Conservation (phyloP, 371 early-diverging fungal genomes). For the Apophysomyces sp. region DNA sequence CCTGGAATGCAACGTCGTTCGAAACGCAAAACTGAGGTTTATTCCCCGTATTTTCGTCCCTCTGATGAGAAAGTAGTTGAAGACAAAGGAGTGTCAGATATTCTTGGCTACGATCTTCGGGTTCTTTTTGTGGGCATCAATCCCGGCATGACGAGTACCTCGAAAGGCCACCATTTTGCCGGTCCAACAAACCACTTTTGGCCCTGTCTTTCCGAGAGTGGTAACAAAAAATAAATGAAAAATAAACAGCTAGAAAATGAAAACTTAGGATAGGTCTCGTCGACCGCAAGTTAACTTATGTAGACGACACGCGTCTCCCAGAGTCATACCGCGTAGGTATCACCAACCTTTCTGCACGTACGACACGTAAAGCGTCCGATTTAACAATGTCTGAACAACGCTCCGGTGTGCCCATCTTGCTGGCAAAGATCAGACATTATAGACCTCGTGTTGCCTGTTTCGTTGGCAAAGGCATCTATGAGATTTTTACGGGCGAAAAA, state of each 20-base stretch:
- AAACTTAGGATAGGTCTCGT: constrained; percentile 27
- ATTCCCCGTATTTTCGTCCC: background rate
- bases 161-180: constrained; percentile 70
- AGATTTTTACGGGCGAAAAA: constrained; percentile 52
- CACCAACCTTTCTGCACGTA: constrained; percentile 66
- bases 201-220: constrained; percentile 68
- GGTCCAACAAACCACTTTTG: constrained; percentile 77
- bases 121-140: constrained; percentile 81
- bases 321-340: constrained; percentile 57
- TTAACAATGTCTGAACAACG: constrained; percentile 59
- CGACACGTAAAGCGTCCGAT: constrained; percentile 58
- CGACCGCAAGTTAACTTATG: constrained; percentile 31
- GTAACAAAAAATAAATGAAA: constrained; percentile 9
- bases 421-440: constrained; percentile 57
- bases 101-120: constrained; percentile 61
- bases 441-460: constrained; percentile 71
- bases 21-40: background rate
- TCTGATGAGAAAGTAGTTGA: background rate
- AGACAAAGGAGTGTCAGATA: constrained; percentile 50
- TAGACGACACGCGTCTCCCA: constrained; percentile 57
- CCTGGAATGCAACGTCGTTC: background rate
- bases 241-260: background rate
- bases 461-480: constrained; percentile 73
- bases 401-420: constrained; percentile 60
- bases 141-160: constrained; percentile 65